Evolutionary conservation across 2,329 filamentous ascomycete genomes (phyloP).

Genomic region (Epichloe sibirici): DNA sequence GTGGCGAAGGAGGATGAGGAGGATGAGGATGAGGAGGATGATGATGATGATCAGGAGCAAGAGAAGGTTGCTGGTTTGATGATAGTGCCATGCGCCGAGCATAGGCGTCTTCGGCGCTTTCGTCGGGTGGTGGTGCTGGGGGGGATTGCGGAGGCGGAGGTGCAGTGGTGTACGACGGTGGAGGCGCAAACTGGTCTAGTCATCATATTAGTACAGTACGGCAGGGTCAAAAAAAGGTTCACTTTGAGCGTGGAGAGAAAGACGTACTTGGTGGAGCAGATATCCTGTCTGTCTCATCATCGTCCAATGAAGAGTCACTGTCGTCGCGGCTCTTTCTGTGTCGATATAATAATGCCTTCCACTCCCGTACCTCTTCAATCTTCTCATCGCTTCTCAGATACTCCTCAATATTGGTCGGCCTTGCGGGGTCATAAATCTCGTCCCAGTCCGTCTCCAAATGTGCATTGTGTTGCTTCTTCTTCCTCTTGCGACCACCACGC

Average conservation of each 20-base stretch:
- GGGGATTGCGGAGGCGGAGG: constrained; percentile 36
- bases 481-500: constrained; percentile 68
- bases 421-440: constrained; percentile 74
- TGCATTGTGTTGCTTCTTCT: constrained; percentile 50
- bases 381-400: constrained; percentile 78
- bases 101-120: constrained; percentile 59
- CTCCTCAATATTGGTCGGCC: constrained; percentile 74
- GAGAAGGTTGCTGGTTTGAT: constrained; percentile 24
- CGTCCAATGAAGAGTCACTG: constrained; percentile 28
- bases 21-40: constrained; percentile 15
- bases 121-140: constrained; percentile 40
- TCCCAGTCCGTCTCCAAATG: constrained; percentile 68
- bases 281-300: constrained; percentile 23
- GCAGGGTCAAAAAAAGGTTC: not conserved
- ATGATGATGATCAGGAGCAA: constrained; percentile 18
- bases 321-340: constrained; percentile 41
- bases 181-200: constrained; percentile 48
- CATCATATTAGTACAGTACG: not conserved
- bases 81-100: constrained; percentile 48
- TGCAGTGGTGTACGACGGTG: constrained; percentile 42
- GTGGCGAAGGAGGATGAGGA: constrained; percentile 18
- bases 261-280: constrained; percentile 22
- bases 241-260: not conserved
- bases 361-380: constrained; percentile 66
- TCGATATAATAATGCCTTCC: constrained; percentile 71